Conservation (phyloP, 2,329 filamentous ascomycete species). For the Cercospora zeina region DNA sequence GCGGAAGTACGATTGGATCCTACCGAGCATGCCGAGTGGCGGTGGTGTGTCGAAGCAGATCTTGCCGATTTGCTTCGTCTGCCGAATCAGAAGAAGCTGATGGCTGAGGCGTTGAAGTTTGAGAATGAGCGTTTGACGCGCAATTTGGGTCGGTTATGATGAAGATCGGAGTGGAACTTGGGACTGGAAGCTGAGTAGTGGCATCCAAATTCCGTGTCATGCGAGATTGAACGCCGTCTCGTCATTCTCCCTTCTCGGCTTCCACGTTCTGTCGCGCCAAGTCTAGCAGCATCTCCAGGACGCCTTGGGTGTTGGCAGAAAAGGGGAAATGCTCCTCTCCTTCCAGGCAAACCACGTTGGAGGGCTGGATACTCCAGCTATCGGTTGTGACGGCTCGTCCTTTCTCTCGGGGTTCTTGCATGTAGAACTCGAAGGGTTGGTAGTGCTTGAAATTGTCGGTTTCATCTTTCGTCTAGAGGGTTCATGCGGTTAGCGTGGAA, state of each 20-base stretch:
- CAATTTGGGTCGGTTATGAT: slow-evolving; percentile 1
- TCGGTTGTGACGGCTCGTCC: slow-evolving; percentile 25
- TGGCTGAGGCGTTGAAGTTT: slow-evolving; percentile 19
- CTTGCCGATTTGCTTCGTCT: slow-evolving; percentile 11
- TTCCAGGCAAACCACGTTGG: slow-evolving; percentile 44
- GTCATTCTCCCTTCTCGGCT: neutral
- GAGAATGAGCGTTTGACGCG: slow-evolving; percentile 13
- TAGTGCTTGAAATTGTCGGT: slow-evolving; percentile 38
- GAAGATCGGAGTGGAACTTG: neutral
- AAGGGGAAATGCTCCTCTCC: slow-evolving; percentile 36
- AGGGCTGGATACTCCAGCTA: slow-evolving; percentile 40
- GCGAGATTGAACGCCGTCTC: neutral
- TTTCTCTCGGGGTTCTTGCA: slow-evolving; percentile 38
- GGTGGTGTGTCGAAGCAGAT: slow-evolving; percentile 12
- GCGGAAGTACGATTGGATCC: slow-evolving; percentile 17
- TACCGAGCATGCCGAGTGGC: slow-evolving; percentile 23
- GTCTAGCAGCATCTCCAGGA: slow-evolving; percentile 39
- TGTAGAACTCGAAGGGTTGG: slow-evolving; percentile 42
- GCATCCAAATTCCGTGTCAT: neutral
- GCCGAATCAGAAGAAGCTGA: slow-evolving; percentile 14
- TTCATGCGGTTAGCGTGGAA: neutral
- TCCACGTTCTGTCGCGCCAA: slow-evolving; percentile 24
- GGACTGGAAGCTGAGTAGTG: neutral
- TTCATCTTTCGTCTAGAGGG: slow-evolving; percentile 44
- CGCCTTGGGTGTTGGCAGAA: slow-evolving; percentile 31